These are phyloP conservation scores for Marasmius fiardii DNA, from an alignment of 1,284 basidiomycete genomes.

Conservation along the genomic window DNA sequence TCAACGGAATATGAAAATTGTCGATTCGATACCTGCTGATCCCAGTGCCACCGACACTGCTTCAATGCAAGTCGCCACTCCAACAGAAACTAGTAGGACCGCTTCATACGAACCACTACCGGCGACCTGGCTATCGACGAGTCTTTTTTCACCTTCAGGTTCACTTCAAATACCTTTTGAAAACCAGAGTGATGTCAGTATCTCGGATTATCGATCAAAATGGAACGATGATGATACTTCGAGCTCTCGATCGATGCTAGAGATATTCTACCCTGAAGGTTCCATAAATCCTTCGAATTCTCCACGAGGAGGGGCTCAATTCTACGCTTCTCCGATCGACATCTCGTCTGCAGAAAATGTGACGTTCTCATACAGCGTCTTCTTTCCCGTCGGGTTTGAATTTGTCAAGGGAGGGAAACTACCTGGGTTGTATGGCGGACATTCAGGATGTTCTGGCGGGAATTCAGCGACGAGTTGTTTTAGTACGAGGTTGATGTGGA, in stretches of 20 bases:
- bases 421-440: conserved; percentile 72
- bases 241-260: conserved; percentile 34
- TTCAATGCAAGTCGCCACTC: no score
- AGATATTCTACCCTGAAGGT: conserved; percentile 58
- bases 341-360: conserved; percentile 47
- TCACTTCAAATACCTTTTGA: neutral
- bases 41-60: conserved; percentile 21
- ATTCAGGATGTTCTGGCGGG: conserved; percentile 64
- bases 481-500: conserved; percentile 77
- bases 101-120: no score
- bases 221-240: neutral
- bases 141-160: neutral
- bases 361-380: conserved; percentile 59
- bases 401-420: conserved; percentile 72
- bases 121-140: no score
- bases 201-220: neutral
- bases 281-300: conserved; percentile 60
- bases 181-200: no score
- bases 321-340: conserved; percentile 61
- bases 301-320: conserved; percentile 65
- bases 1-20: conserved; percentile 53
- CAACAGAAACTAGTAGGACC: no score
- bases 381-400: conserved; percentile 61
- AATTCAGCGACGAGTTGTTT: conserved; percentile 62
- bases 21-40: conserved; percentile 41